phyloP scores from a whole-genome alignment of 2,329 filamentous ascomycete species.

The Purpureocillium lavendulum region DNA sequence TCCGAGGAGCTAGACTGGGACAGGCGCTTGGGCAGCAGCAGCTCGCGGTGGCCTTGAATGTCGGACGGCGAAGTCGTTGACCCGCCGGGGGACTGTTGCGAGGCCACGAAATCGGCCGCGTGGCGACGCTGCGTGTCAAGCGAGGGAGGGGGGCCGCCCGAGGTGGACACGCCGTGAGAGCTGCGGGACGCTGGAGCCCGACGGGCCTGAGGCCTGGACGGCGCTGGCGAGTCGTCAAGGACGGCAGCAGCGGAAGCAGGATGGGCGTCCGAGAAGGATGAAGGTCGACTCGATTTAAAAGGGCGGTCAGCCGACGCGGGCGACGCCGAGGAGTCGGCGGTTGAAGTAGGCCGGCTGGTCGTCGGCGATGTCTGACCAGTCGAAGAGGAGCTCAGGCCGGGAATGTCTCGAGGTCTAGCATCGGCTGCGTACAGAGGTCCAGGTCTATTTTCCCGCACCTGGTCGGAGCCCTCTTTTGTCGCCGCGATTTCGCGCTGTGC shows the following conservation, averaged over 20 bases:
- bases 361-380: too few species aligned
- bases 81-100: too few species aligned
- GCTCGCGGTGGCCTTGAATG: conserved; percentile 35
- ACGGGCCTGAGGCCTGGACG: conserved; percentile 22
- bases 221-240: conserved; percentile 16
- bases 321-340: conserved; percentile 5
- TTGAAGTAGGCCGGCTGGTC: neutral
- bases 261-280: conserved; percentile 12
- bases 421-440: neutral
- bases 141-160: conserved; percentile 20
- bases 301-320: conserved; percentile 1
- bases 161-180: conserved; percentile 24
- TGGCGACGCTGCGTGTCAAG: conserved; percentile 24
- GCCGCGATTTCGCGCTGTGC: too few species aligned
- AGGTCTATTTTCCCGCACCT: too few species aligned
- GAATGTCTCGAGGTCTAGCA: too few species aligned
- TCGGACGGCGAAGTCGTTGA: neutral
- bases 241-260: conserved; percentile 11
- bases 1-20: conserved; percentile 30
- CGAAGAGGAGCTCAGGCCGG: too few species aligned
- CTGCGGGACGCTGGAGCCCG: conserved; percentile 29
- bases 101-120: conserved; percentile 14
- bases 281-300: conserved; percentile 6
- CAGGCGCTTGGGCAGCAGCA: conserved; percentile 36
- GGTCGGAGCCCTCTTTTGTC: too few species aligned